Evolutionary conservation across 306 rosid genomes (phyloP).

Genomic region (Gleditsia sinensis): DNA sequence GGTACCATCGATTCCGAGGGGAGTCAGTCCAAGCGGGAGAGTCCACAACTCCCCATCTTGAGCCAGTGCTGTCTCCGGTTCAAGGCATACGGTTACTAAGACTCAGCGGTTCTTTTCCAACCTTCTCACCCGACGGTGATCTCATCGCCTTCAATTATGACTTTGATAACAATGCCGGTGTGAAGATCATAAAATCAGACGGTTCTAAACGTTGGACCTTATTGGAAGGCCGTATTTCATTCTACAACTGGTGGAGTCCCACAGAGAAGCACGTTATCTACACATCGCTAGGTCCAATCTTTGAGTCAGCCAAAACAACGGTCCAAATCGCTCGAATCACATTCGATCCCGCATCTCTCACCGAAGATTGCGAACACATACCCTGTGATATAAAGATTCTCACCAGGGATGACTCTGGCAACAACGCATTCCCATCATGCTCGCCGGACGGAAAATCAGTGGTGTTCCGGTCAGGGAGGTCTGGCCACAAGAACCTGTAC

Average conservation of each 20-base stretch:
- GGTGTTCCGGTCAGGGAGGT: conserved; percentile 81
- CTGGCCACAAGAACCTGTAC: conserved; percentile 75
- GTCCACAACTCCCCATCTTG: conserved; percentile 54
- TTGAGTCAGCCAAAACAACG: conserved; percentile 48
- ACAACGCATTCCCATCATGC: conserved; percentile 79
- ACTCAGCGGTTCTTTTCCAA: conserved; percentile 64
- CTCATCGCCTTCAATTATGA: conserved; percentile 59
- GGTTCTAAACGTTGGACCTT: conserved; percentile 69
- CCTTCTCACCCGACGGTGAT: conserved; percentile 59
- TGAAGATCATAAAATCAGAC: conserved; percentile 58
- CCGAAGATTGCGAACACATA: conserved; percentile 43
- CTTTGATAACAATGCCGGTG: conserved; percentile 29
- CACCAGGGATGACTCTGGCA: conserved; percentile 60
- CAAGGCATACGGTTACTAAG: conserved; percentile 49
- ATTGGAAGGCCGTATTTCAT: conserved; percentile 54
- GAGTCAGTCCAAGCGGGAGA: conserved; percentile 51
- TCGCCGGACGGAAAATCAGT: conserved; percentile 74
- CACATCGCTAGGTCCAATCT: conserved; percentile 77
- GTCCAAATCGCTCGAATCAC: conserved; percentile 76
- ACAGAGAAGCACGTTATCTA: conserved; percentile 62
- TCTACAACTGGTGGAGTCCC: conserved; percentile 73
- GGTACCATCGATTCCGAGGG: conserved; percentile 89
- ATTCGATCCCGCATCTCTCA: conserved; percentile 45
- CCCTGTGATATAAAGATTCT: conserved; percentile 47
- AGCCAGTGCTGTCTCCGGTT: conserved; percentile 54